These are phyloP conservation scores for Micractinium sp. DNA, from an alignment of 139 green algal species.

Conservation along the genomic window DNA sequence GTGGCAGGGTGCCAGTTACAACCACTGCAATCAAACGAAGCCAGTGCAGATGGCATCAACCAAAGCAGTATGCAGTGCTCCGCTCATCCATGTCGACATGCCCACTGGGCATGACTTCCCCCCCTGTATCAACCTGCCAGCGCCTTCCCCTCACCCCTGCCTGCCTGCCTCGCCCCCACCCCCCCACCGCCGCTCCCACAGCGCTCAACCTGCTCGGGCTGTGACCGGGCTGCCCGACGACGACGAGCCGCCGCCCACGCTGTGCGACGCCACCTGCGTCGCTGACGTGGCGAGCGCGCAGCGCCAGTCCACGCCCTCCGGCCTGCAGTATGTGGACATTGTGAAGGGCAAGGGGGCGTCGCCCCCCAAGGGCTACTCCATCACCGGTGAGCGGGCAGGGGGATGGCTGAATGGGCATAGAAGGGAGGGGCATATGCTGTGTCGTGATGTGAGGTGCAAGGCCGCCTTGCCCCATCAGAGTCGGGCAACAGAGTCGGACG, in stretches of 20 bases:
- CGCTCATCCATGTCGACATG: background rate
- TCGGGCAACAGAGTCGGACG: too few species aligned
- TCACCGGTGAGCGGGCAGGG: background rate
- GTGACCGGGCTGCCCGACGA: slow-evolving; percentile 23
- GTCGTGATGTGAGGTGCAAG: too few species aligned
- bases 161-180: background rate
- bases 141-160: background rate
- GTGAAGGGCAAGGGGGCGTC: slow-evolving; percentile 71
- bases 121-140: background rate
- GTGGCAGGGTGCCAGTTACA: too few species aligned
- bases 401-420: background rate
- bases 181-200: background rate
- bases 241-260: slow-evolving; percentile 27
- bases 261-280: slow-evolving; percentile 79
- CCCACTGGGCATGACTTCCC: background rate
- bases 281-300: slow-evolving; percentile 52
- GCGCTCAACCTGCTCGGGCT: background rate
- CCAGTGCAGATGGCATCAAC: too few species aligned
- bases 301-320: slow-evolving; percentile 72
- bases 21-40: too few species aligned
- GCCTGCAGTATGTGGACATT: slow-evolving; percentile 94
- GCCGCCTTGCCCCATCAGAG: too few species aligned
- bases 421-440: too few species aligned
- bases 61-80: background rate
- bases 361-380: slow-evolving; percentile 68